These are phyloP conservation scores for Solanum chmielewskii DNA, from an alignment of 257 asterid genomes.

Conservation along the genomic window DNA sequence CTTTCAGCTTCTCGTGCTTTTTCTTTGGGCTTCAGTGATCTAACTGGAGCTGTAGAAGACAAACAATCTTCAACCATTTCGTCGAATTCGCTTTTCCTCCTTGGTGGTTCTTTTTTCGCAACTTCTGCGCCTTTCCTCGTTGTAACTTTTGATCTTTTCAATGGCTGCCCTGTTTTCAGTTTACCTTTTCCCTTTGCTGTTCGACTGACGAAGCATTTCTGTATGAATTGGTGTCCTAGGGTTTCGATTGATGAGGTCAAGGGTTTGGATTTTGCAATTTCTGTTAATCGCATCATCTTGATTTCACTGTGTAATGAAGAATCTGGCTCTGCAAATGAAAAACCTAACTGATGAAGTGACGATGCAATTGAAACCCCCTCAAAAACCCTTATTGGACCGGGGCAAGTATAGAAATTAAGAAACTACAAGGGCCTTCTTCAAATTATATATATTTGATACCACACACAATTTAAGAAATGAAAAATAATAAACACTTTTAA, in stretches of 20 bases:
- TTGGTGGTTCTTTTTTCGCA: conserved; percentile 33
- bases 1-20: conserved; percentile 54
- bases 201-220: conserved; percentile 74
- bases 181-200: conserved; percentile 88
- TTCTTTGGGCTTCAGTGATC: conserved; percentile 73
- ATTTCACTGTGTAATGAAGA: not conserved
- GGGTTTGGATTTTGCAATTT: conserved; percentile 33
- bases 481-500: no score
- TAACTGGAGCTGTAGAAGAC: conserved; percentile 46
- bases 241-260: conserved; percentile 31
- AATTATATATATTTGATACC: not conserved
- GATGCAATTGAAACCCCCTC: not conserved
- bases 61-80: conserved; percentile 60
- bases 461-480: not conserved
- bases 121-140: conserved; percentile 41
- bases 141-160: conserved; percentile 58
- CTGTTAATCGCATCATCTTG: conserved; percentile 22
- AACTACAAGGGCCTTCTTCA: not conserved
- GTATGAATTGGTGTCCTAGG: conserved; percentile 42
- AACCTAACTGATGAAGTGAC: not conserved
- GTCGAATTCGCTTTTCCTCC: conserved; percentile 44
- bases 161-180: conserved; percentile 41
- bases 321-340: not conserved
- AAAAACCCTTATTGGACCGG: not conserved
- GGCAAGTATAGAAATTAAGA: not conserved